phyloP scores from a whole-genome alignment of 2,329 filamentous ascomycete species.

The Didymella lethalis region DNA sequence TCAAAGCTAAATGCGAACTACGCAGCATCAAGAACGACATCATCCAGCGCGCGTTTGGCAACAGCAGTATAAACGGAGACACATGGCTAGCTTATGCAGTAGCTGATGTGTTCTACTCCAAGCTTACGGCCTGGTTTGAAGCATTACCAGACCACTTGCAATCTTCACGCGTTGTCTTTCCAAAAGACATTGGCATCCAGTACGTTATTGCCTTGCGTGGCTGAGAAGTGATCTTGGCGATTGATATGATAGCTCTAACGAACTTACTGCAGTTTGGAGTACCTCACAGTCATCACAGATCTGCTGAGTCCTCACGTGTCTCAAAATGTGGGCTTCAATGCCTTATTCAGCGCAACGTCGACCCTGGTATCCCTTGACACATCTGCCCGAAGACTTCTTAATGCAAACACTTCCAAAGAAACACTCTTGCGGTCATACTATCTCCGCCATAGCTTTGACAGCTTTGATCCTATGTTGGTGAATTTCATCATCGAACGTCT shows the following conservation, averaged over 20 bases:
- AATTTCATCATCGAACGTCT: slow-evolving; percentile 12
- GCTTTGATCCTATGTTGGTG: slow-evolving; percentile 8
- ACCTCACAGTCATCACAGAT: slow-evolving; percentile 6
- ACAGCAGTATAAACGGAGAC: neutral
- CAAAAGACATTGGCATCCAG: slow-evolving; percentile 5
- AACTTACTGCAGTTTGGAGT: neutral
- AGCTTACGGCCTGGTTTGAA: neutral
- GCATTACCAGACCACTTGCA: neutral
- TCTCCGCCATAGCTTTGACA: slow-evolving; percentile 7
- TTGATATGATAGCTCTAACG: neutral
- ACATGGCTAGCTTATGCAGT: neutral
- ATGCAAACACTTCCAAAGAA: slow-evolving; percentile 3
- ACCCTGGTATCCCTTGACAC: neutral
- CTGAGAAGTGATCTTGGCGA: neutral
- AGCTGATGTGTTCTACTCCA: neutral
- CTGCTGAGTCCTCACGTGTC: neutral
- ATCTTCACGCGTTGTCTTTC: slow-evolving; percentile 3
- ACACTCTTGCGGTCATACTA: slow-evolving; percentile 5
- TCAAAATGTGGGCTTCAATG: neutral
- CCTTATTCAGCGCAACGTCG: neutral
- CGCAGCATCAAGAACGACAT: slow-evolving; percentile 7
- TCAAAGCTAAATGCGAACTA: neutral
- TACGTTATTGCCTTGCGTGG: neutral
- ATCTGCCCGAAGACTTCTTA: neutral
- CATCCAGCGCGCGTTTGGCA: neutral